A percentile compares a stretch with the other conserved stretches of the same genome.
These are phyloP conservation scores for Sequoiadendron giganteum DNA, from an alignment of 75 land plant genomes.

Conservation along the genomic window DNA sequence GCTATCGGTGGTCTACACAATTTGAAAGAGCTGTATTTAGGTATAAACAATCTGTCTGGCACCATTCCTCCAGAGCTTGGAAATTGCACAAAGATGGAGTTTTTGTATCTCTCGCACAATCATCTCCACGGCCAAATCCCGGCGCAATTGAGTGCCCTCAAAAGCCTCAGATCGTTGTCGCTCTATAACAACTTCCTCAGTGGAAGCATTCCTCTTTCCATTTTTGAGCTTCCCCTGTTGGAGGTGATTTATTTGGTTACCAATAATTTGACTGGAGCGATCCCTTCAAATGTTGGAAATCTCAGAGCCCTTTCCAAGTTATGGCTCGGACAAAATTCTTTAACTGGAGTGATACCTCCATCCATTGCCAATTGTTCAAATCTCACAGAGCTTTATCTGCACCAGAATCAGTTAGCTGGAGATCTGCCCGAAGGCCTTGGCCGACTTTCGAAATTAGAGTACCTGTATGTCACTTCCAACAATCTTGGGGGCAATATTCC, in stretches of 20 bases:
- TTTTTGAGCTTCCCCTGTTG: slow-evolving; percentile 22
- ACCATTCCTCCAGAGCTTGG: slow-evolving; percentile 24
- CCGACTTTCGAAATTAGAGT: slow-evolving; percentile 25
- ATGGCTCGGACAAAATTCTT: slow-evolving; percentile 22
- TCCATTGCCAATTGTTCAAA: slow-evolving; percentile 38
- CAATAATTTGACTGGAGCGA: slow-evolving; percentile 29
- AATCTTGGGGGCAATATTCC: neutral
- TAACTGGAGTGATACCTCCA: slow-evolving; percentile 46
- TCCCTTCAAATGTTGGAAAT: slow-evolving; percentile 24
- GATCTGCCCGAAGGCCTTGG: slow-evolving; percentile 32
- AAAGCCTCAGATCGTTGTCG: too few species aligned
- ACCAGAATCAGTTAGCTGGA: slow-evolving; percentile 36
- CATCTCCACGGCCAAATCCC: too few species aligned
- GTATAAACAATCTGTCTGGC: slow-evolving; percentile 23
- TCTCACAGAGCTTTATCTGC: slow-evolving; percentile 39
- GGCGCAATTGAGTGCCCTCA: too few species aligned
- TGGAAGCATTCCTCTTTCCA: slow-evolving; percentile 24
- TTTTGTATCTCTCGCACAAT: slow-evolving; percentile 32
- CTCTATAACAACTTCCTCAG: slow-evolving; percentile 26
- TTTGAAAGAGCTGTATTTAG: slow-evolving; percentile 23
- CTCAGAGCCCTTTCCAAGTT: slow-evolving; percentile 11
- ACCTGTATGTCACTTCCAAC: slow-evolving; percentile 5
- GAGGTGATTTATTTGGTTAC: slow-evolving; percentile 1
- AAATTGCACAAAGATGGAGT: slow-evolving; percentile 12
- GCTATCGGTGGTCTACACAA: slow-evolving; percentile 22